phyloP scores from a whole-genome alignment of 768 basidiomycete species.

The Lactarius sp. region DNA sequence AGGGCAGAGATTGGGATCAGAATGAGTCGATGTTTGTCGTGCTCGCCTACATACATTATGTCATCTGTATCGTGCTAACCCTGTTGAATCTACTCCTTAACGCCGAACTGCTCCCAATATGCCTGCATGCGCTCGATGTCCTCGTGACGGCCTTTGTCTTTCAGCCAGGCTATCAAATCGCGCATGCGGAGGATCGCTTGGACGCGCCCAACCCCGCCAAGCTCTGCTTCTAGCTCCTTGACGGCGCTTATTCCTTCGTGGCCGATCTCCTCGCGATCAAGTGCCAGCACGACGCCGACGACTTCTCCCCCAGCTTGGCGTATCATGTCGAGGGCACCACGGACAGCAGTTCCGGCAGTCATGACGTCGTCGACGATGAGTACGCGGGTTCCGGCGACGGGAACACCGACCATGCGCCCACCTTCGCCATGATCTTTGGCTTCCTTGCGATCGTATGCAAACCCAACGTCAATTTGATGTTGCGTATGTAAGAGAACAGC shows the following conservation, averaged over 20 bases:
- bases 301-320: slow-evolving; percentile 66
- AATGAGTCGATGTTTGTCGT: slow-evolving; percentile 7
- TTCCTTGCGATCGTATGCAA: slow-evolving; percentile 94
- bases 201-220: slow-evolving; percentile 67
- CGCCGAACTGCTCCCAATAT: slow-evolving; percentile 72
- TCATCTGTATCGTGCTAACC: neutral
- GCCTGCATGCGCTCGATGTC: slow-evolving; percentile 67
- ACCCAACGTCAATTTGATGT: slow-evolving; percentile 63
- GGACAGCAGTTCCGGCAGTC: slow-evolving; percentile 86
- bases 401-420: slow-evolving; percentile 81
- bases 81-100: slow-evolving; percentile 38
- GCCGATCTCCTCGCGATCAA: slow-evolving; percentile 86
- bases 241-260: slow-evolving; percentile 71
- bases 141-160: slow-evolving; percentile 57
- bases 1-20: slow-evolving; percentile 46
- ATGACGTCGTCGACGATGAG: slow-evolving; percentile 96
- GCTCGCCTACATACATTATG: neutral
- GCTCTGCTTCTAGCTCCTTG: slow-evolving; percentile 69
- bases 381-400: slow-evolving; percentile 74
- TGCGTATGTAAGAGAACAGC: slow-evolving; percentile 67
- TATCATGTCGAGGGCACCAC: slow-evolving; percentile 76
- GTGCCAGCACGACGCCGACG: slow-evolving; percentile 80
- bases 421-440: slow-evolving; percentile 96
- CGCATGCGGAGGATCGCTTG: slow-evolving; percentile 78
- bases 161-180: slow-evolving; percentile 81